Conservation (phyloP, 2,329 filamentous ascomycete genomes). For the Beauveria scarabaeidicola region DNA sequence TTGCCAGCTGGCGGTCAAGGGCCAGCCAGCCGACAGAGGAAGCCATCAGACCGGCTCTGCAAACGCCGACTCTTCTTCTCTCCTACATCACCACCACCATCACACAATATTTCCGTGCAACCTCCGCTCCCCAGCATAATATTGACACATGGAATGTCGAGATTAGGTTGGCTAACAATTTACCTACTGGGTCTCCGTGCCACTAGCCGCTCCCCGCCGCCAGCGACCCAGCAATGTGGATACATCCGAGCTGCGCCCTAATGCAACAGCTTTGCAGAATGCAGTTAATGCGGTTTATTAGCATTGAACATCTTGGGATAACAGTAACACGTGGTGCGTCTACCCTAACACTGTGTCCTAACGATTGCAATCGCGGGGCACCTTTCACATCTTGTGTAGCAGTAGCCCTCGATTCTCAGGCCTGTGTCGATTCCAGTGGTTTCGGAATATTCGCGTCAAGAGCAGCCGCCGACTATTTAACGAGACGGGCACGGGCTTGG, state of each 20-base stretch:
- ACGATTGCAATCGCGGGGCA: too few relatives aligned
- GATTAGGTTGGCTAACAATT: constrained; percentile 19
- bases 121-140: background rate
- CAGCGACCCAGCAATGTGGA: constrained; percentile 8
- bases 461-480: background rate
- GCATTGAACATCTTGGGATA: background rate
- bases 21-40: background rate
- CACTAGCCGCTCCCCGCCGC: background rate
- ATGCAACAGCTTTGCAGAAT: constrained; percentile 4
- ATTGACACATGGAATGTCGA: constrained; percentile 17
- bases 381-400: too few relatives aligned
- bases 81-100: background rate
- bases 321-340: background rate
- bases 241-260: constrained; percentile 5
- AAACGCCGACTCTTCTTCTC: background rate
- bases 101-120: constrained; percentile 2
- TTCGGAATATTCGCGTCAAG: too few relatives aligned
- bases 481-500: too few relatives aligned
- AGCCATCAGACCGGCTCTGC: background rate
- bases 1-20: background rate
- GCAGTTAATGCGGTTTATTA: background rate
- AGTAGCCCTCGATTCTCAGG: too few relatives aligned
- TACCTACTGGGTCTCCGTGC: background rate
- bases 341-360: background rate
- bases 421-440: too few relatives aligned